Evolutionary conservation across 495 filamentous ascomycete genomes (phyloP).

Genomic region (Aspergillus carlsbadensis): DNA sequence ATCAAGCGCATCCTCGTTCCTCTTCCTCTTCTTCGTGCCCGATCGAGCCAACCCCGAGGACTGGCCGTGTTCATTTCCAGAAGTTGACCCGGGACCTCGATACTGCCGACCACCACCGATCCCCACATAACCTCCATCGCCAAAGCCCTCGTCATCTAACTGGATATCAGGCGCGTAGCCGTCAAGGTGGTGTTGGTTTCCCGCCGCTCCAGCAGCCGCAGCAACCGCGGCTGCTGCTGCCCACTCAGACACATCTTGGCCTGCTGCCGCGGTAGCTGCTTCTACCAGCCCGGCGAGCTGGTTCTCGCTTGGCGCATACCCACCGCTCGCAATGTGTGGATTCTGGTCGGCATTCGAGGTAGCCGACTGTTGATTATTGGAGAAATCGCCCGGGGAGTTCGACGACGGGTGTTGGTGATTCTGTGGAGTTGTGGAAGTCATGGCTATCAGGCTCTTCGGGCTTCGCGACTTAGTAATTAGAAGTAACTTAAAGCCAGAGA

Average conservation of each 20-base stretch:
- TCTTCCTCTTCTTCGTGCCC: conserved; percentile 45
- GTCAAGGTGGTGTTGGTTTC: conserved; percentile 40
- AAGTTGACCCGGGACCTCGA: conserved; percentile 25
- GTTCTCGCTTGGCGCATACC: conserved; percentile 45
- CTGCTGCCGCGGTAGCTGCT: conserved; percentile 52
- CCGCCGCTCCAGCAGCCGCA: conserved; percentile 38
- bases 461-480: not conserved
- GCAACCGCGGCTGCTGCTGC: conserved; percentile 38
- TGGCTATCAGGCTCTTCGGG: conserved; percentile 3
- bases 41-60: conserved; percentile 63
- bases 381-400: conserved; percentile 30
- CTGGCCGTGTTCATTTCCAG: conserved; percentile 68
- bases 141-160: conserved; percentile 44
- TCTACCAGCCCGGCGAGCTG: conserved; percentile 54
- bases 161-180: conserved; percentile 41
- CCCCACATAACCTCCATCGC: conserved; percentile 36
- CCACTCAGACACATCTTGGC: conserved; percentile 48
- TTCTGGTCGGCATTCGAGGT: conserved; percentile 36
- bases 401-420: conserved; percentile 33
- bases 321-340: conserved; percentile 28
- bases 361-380: conserved; percentile 25
- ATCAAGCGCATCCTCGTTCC: conserved; percentile 45
- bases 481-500: not conserved
- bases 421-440: conserved; percentile 33
- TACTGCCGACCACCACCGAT: conserved; percentile 30